phyloP scores from a whole-genome alignment of 257 asterid genomes.

The Lycium ferocissimum region DNA sequence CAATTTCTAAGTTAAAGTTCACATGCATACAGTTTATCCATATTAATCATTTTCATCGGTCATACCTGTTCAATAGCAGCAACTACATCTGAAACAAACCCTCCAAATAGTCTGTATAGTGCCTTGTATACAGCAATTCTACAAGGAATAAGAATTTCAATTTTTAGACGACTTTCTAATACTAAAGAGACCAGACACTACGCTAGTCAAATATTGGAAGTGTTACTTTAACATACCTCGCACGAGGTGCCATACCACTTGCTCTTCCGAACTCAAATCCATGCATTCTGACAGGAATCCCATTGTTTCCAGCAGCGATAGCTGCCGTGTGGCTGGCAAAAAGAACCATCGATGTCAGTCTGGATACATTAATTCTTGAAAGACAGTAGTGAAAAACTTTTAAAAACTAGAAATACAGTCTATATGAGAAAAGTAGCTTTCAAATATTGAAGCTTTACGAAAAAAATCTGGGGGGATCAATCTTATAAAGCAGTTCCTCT shows the following conservation, averaged over 20 bases:
- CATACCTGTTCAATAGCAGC: slow-evolving; percentile 99
- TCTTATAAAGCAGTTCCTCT: background rate
- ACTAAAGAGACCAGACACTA: slow-evolving; percentile 13
- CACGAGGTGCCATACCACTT: slow-evolving; percentile 99
- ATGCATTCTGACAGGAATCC: slow-evolving; percentile 90
- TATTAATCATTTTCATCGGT: slow-evolving; percentile 14
- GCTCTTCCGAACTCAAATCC: slow-evolving; percentile 98
- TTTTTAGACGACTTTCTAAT: slow-evolving; percentile 11
- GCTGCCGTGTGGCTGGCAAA: slow-evolving; percentile 91
- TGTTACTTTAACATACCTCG: slow-evolving; percentile 57
- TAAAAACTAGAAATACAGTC: background rate
- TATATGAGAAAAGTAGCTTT: background rate
- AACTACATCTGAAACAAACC: slow-evolving; percentile 95
- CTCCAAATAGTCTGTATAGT: slow-evolving; percentile 92
- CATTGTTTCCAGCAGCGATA: slow-evolving; percentile 98
- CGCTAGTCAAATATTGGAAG: slow-evolving; percentile 27
- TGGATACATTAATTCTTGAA: background rate
- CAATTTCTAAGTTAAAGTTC: background rate
- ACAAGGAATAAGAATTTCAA: slow-evolving; percentile 39
- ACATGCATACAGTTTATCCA: background rate
- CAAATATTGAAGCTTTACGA: background rate
- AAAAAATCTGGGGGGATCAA: background rate
- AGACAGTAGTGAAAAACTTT: background rate
- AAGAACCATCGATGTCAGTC: background rate
- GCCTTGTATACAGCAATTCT: slow-evolving; percentile 99